Conservation (phyloP, 352 stramenopile species). For the Phytophthora litchii region DNA sequence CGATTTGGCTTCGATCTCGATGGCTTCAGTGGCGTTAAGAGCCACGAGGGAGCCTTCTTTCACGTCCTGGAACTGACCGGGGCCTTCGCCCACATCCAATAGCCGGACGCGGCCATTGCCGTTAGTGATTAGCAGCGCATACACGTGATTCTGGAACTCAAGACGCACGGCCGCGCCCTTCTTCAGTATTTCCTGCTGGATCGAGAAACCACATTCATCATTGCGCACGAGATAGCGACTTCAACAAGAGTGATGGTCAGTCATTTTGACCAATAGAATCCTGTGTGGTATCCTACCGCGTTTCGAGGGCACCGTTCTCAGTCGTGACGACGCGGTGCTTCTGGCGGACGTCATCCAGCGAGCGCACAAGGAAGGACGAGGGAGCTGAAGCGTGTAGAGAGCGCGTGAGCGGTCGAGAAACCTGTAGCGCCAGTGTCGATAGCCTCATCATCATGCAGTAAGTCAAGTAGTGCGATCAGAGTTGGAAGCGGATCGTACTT, state of each 20-base stretch:
- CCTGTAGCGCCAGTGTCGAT: constrained; percentile 1
- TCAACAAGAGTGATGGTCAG: constrained; percentile 15
- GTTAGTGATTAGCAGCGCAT: constrained; percentile 69
- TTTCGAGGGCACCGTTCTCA: constrained; percentile 57
- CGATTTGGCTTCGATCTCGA: constrained; percentile 56
- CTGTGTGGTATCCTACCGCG: constrained; percentile 36
- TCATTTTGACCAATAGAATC: background rate
- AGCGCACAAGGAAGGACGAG: constrained; percentile 56
- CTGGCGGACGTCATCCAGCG: constrained; percentile 51
- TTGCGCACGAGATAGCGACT: constrained; percentile 73
- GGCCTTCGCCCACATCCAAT: constrained; percentile 50
- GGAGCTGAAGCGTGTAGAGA: constrained; percentile 49
- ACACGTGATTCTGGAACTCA: constrained; percentile 82
- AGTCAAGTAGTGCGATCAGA: background rate
- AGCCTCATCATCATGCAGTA: constrained; percentile 16
- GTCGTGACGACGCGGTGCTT: constrained; percentile 47
- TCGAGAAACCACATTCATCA: constrained; percentile 78
- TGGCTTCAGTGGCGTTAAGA: constrained; percentile 60
- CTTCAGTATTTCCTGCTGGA: constrained; percentile 77
- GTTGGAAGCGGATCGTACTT: constrained; percentile 2
- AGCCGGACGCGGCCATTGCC: constrained; percentile 56
- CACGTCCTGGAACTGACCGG: constrained; percentile 45
- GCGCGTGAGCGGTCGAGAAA: constrained; percentile 18
- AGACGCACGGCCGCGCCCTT: constrained; percentile 58
- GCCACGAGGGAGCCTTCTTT: constrained; percentile 60